phyloP scores from a whole-genome alignment of 371 early-diverging fungal species.

The Rhizopus arrhizus region DNA sequence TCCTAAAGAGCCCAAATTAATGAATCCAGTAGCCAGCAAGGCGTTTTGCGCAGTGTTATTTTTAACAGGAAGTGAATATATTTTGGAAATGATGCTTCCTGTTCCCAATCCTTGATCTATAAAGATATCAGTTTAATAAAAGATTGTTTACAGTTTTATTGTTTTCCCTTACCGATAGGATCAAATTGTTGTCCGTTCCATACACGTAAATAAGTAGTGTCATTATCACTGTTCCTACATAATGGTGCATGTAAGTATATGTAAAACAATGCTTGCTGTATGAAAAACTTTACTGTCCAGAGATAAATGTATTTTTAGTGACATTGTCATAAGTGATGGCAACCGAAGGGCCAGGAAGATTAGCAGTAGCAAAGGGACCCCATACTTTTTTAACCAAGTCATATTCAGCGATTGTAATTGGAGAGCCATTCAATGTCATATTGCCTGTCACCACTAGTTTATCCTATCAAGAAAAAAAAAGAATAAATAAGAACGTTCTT shows the following conservation, averaged over 20 bases:
- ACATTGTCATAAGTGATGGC: conserved; percentile 40
- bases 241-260: background rate
- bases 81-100: conserved; percentile 35
- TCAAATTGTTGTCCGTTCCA: conserved; percentile 48
- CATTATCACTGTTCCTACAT: background rate
- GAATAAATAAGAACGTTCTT: conserved; percentile 3
- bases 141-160: background rate
- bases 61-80: conserved; percentile 25
- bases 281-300: conserved; percentile 34
- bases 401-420: conserved; percentile 49
- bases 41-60: conserved; percentile 6
- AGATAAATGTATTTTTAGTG: conserved; percentile 40
- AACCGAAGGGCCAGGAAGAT: conserved; percentile 43
- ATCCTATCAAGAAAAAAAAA: background rate
- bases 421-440: conserved; percentile 40
- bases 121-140: background rate
- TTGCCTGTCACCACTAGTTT: conserved; percentile 56
- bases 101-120: conserved; percentile 32
- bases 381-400: conserved; percentile 49
- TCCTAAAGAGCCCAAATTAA: conserved; percentile 47
- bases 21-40: conserved; percentile 50
- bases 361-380: conserved; percentile 47
- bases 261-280: conserved; percentile 1
- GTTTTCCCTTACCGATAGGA: conserved; percentile 8
- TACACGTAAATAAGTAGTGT: conserved; percentile 27